Conservation (phyloP, 1,139 yeast species). For the Pichia sp. region DNA sequence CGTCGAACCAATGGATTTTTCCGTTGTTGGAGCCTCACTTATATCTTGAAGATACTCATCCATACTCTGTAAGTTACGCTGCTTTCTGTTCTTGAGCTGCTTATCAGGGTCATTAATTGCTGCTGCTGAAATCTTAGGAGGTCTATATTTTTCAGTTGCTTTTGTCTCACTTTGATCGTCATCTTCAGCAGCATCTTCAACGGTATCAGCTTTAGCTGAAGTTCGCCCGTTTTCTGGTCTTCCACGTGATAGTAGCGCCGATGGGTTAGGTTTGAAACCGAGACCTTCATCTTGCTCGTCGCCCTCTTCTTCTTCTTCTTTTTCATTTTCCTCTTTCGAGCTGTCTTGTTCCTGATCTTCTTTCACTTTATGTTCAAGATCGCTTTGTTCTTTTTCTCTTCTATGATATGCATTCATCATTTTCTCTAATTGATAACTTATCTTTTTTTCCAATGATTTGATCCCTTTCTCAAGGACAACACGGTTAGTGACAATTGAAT, state of each 20-base stretch:
- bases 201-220: slow-evolving; percentile 15
- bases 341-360: slow-evolving; percentile 24
- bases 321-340: slow-evolving; percentile 26
- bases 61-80: slow-evolving; percentile 80
- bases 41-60: slow-evolving; percentile 84
- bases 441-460: slow-evolving; percentile 81
- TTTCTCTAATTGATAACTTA: slow-evolving; percentile 85
- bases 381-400: slow-evolving; percentile 50
- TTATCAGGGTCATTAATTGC: slow-evolving; percentile 51
- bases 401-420: slow-evolving; percentile 72
- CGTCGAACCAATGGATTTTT: slow-evolving; percentile 86
- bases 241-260: slow-evolving; percentile 38
- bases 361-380: slow-evolving; percentile 31
- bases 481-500: slow-evolving; percentile 63
- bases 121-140: slow-evolving; percentile 84
- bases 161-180: slow-evolving; percentile 10
- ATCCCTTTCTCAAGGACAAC: slow-evolving; percentile 86
- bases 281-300: slow-evolving; percentile 47
- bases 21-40: slow-evolving; percentile 81
- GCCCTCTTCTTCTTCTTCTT: slow-evolving; percentile 28
- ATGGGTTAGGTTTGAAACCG: slow-evolving; percentile 65
- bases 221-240: slow-evolving; percentile 12
- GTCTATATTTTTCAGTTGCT: slow-evolving; percentile 58
- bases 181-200: slow-evolving; percentile 18
- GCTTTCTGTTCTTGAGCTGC: slow-evolving; percentile 24